phyloP scores from a whole-genome alignment of 2,329 filamentous ascomycete genomes.

The Leptosphaerulina australis region DNA sequence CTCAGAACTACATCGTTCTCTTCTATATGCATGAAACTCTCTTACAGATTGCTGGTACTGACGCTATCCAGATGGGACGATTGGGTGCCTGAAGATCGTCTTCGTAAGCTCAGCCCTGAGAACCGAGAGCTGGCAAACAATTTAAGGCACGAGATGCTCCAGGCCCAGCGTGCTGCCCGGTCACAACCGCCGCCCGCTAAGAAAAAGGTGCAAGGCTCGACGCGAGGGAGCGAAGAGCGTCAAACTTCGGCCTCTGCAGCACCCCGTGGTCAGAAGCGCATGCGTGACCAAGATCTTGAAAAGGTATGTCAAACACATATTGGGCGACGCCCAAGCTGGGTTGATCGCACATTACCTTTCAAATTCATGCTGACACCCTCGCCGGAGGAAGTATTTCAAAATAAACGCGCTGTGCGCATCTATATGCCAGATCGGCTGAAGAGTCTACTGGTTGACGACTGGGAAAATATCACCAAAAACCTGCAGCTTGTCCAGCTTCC shows the following conservation, averaged over 20 bases:
- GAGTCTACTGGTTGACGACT: constrained; percentile 92
- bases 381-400: constrained; percentile 87
- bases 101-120: constrained; percentile 92
- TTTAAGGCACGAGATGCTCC: constrained; percentile 71
- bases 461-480: constrained; percentile 98
- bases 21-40: background rate
- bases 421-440: constrained; percentile 88
- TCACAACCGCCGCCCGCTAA: constrained; percentile 55
- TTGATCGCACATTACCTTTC: background rate
- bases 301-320: constrained; percentile 60
- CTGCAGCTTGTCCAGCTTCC: constrained; percentile 87
- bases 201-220: constrained; percentile 64
- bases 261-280: constrained; percentile 72
- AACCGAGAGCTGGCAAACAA: constrained; percentile 86
- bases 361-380: constrained; percentile 11
- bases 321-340: background rate
- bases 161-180: constrained; percentile 58
- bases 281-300: constrained; percentile 81
- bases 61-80: constrained; percentile 79
- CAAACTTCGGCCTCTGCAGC: constrained; percentile 62
- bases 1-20: background rate
- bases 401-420: constrained; percentile 83
- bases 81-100: constrained; percentile 92
- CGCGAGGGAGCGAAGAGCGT: constrained; percentile 78
- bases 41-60: constrained; percentile 14